Evolutionary conservation across 805 yeast genomes (phyloP).

Genomic region (Wickerhamomyces queroliae): DNA sequence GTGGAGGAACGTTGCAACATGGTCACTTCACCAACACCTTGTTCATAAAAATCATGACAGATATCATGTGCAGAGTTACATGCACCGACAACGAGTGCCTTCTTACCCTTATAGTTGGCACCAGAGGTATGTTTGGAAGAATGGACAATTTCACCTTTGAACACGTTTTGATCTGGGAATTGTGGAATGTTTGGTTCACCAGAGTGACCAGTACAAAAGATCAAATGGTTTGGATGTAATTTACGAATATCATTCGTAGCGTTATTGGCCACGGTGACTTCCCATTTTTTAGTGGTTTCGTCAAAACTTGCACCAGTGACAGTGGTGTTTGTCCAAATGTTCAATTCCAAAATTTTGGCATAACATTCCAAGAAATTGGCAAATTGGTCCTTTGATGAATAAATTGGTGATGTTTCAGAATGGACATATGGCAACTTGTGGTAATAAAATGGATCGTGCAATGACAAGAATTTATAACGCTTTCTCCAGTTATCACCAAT

Average conservation of each 20-base stretch:
- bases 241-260: conserved; percentile 19
- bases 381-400: conserved; percentile 38
- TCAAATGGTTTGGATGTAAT: conserved; percentile 31
- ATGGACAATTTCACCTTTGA: conserved; percentile 34
- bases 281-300: conserved; percentile 26
- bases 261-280: conserved; percentile 25
- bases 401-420: conserved; percentile 36
- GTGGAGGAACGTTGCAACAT: conserved; percentile 42
- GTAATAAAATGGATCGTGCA: conserved; percentile 41
- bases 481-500: conserved; percentile 44
- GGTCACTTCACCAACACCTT: conserved; percentile 33
- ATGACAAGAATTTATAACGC: conserved; percentile 36
- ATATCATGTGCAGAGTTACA: conserved; percentile 43
- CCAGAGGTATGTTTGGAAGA: conserved; percentile 38
- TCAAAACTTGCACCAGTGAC: conserved; percentile 28
- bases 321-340: conserved; percentile 28
- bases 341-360: conserved; percentile 34
- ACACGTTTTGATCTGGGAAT: conserved; percentile 31
- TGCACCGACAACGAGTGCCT: conserved; percentile 39
- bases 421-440: conserved; percentile 35
- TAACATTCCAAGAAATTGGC: conserved; percentile 38
- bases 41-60: conserved; percentile 38
- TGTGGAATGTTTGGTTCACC: conserved; percentile 39
- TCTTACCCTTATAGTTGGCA: conserved; percentile 33
- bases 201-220: conserved; percentile 40